A percentile compares a stretch with the other conserved stretches of the same genome.
These are phyloP conservation scores for Trichoderma aggressivum DNA, from an alignment of 2,329 filamentous ascomycete species.

Conservation along the genomic window DNA sequence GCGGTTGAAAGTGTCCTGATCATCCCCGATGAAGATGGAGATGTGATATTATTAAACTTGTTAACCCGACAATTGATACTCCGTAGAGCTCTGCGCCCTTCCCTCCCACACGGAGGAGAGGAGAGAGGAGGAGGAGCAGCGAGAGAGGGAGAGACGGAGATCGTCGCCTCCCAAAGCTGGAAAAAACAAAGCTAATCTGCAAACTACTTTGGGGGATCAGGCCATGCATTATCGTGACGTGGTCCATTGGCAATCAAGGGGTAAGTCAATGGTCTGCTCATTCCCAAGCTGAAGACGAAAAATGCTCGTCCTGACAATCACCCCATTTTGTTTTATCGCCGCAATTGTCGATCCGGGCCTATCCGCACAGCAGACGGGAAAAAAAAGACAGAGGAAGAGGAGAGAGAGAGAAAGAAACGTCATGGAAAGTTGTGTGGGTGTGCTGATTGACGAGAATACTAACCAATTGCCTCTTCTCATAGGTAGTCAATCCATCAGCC, in stretches of 20 bases:
- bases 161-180: not conserved
- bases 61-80: not conserved
- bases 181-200: not conserved
- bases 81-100: slow-evolving; percentile 7
- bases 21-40: not conserved
- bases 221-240: slow-evolving; percentile 4
- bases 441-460: not conserved
- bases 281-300: not conserved
- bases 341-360: not conserved
- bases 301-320: not conserved
- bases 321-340: not conserved
- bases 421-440: not conserved
- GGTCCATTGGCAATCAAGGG: not conserved
- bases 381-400: not conserved
- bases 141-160: not conserved
- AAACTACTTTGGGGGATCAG: not conserved
- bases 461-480: not conserved
- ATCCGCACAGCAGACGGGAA: not conserved
- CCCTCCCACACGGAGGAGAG: not conserved
- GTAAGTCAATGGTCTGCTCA: slow-evolving; percentile 1
- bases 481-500: not conserved
- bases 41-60: slow-evolving; percentile 8
- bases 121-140: not conserved
- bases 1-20: not conserved
- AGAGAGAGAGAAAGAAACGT: not conserved